phyloP scores from a whole-genome alignment of 495 filamentous ascomycete genomes.

The Xylaria intraflava region DNA sequence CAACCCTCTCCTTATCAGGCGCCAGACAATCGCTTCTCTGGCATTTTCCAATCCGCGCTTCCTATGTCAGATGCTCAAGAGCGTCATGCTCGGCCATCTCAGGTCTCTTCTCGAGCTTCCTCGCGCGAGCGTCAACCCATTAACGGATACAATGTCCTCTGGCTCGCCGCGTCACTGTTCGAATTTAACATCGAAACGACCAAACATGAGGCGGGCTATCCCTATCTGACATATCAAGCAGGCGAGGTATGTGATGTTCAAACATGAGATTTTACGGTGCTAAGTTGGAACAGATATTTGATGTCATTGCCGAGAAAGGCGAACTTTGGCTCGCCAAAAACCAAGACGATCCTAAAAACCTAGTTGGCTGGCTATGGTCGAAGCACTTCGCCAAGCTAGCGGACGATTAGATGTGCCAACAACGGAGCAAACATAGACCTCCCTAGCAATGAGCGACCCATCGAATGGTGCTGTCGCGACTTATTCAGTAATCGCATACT shows the following conservation, averaged over 20 bases:
- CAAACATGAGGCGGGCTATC: slow-evolving; percentile 89
- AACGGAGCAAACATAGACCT: not conserved
- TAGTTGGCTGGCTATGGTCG: slow-evolving; percentile 98
- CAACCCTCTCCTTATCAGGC: slow-evolving; percentile 35
- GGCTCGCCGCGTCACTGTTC: slow-evolving; percentile 88
- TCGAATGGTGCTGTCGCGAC: not conserved
- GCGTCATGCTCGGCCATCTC: slow-evolving; percentile 35
- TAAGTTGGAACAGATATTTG: slow-evolving; percentile 55
- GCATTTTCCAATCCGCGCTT: slow-evolving; percentile 79
- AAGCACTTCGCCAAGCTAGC: slow-evolving; percentile 88
- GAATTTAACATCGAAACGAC: slow-evolving; percentile 93
- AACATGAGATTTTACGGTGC: not conserved
- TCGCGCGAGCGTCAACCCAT: slow-evolving; percentile 40
- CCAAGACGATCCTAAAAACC: slow-evolving; percentile 72
- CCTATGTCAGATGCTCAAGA: slow-evolving; percentile 62
- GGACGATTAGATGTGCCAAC: slow-evolving; percentile 32
- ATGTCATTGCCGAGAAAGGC: slow-evolving; percentile 89
- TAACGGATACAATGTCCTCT: slow-evolving; percentile 54
- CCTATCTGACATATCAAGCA: slow-evolving; percentile 89
- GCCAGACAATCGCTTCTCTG: slow-evolving; percentile 49
- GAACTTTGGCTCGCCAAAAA: slow-evolving; percentile 97
- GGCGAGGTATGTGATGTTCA: slow-evolving; percentile 57
- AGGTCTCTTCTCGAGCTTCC: slow-evolving; percentile 43
- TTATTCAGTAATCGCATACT: not conserved
- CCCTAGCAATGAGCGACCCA: not conserved